Evolutionary conservation across 2,329 filamentous ascomycete genomes (phyloP).

Genomic region (Xylaria sp.): DNA sequence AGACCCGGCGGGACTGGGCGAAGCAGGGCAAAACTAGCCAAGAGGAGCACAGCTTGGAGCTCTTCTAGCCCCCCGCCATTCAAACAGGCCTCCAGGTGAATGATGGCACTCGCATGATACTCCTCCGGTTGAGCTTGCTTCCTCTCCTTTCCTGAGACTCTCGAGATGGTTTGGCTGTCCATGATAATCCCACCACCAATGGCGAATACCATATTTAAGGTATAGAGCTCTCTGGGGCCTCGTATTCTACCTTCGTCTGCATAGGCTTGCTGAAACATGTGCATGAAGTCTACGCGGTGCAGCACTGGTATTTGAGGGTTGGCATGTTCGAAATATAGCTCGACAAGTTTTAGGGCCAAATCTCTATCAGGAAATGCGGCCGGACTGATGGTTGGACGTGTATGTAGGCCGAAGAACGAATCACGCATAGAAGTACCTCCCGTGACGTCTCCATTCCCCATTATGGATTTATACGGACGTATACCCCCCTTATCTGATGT

Average conservation of each 20-base stretch:
- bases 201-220: conserved; percentile 96
- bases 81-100: conserved; percentile 88
- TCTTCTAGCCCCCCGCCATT: conserved; percentile 92
- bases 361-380: conserved; percentile 84
- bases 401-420: conserved; percentile 96
- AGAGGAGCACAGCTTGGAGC: conserved; percentile 87
- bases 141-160: conserved; percentile 47
- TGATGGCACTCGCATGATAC: conserved; percentile 93
- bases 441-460: conserved; percentile 57
- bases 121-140: conserved; percentile 83
- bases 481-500: conserved; percentile 72
- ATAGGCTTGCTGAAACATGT: conserved; percentile 86
- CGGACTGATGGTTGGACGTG: conserved; percentile 85
- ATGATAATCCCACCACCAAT: conserved; percentile 95
- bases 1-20: conserved; percentile 91
- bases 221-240: conserved; percentile 85
- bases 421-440: conserved; percentile 87
- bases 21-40: conserved; percentile 91
- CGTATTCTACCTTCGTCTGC: conserved; percentile 71
- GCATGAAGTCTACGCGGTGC: conserved; percentile 89
- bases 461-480: conserved; percentile 65
- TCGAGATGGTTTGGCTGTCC: conserved; percentile 61
- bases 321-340: conserved; percentile 93
- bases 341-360: conserved; percentile 76
- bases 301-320: conserved; percentile 96